Evolutionary conservation across 1,139 yeast genomes (phyloP).

Genomic region (Spathaspora jeffriesii): DNA sequence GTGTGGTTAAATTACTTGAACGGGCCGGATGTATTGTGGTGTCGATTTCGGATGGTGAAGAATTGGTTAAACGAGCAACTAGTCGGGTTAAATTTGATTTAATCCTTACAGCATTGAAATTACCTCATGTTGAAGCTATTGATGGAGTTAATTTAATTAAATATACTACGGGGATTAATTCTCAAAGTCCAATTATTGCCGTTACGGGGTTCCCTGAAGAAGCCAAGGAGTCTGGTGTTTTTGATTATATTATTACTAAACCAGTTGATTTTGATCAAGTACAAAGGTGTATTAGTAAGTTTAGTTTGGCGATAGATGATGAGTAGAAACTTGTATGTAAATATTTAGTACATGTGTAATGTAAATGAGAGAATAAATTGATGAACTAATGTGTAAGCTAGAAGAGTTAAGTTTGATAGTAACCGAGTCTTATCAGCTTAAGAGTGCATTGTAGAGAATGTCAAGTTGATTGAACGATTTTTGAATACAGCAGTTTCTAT

Average conservation of each 20-base stretch:
- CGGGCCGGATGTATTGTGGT: conserved; percentile 81
- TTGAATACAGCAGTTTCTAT: too few relatives aligned
- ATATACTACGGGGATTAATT: conserved; percentile 74
- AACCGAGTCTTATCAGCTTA: too few relatives aligned
- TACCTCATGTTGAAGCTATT: conserved; percentile 66
- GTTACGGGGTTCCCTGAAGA: conserved; percentile 74
- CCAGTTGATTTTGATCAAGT: conserved; percentile 53
- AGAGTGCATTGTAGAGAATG: too few relatives aligned
- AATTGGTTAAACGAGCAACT: conserved; percentile 77
- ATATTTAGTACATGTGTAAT: not conserved
- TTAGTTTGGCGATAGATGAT: conserved; percentile 24
- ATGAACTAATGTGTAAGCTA: too few relatives aligned
- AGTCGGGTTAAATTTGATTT: conserved; percentile 84
- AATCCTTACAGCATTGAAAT: conserved; percentile 73
- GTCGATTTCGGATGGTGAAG: conserved; percentile 79
- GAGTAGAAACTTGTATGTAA: not conserved
- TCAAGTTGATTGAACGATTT: too few relatives aligned
- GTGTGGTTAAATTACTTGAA: conserved; percentile 65
- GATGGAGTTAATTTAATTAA: conserved; percentile 80
- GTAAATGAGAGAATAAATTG: not conserved
- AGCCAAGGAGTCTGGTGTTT: conserved; percentile 56
- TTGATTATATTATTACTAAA: conserved; percentile 74
- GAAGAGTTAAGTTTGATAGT: too few relatives aligned
- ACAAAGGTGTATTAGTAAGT: conserved; percentile 23
- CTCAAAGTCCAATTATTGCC: conserved; percentile 77